These are phyloP conservation scores for Arabis alpina DNA, from an alignment of 345 rosid species.

Conservation along the genomic window DNA sequence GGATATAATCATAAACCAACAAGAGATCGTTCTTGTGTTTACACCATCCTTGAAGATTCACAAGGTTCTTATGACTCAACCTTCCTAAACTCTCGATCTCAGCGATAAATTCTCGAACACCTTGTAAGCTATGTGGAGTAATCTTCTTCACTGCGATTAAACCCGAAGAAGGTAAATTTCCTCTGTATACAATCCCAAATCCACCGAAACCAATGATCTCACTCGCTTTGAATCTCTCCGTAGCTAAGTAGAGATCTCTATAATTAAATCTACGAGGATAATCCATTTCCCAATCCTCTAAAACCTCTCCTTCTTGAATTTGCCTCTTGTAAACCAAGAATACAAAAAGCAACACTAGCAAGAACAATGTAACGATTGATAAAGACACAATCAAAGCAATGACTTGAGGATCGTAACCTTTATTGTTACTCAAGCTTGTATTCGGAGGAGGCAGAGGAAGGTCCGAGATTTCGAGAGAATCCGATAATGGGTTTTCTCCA, in stretches of 20 bases:
- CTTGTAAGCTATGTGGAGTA: slow-evolving; percentile 48
- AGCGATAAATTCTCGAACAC: slow-evolving; percentile 59
- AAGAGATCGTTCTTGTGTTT: slow-evolving; percentile 54
- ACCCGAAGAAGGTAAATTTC: slow-evolving; percentile 20
- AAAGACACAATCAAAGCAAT: slow-evolving; percentile 38
- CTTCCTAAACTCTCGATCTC: slow-evolving; percentile 67
- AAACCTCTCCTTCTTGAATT: slow-evolving; percentile 15
- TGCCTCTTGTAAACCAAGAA: slow-evolving; percentile 35
- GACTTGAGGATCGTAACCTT: slow-evolving; percentile 23
- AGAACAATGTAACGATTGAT: slow-evolving; percentile 30
- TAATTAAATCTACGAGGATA: slow-evolving; percentile 40
- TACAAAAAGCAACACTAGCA: slow-evolving; percentile 20
- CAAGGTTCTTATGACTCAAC: slow-evolving; percentile 60
- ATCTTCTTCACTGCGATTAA: slow-evolving; percentile 42
- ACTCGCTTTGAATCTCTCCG: slow-evolving; percentile 34
- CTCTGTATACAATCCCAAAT: slow-evolving; percentile 40
- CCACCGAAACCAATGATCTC: slow-evolving; percentile 40
- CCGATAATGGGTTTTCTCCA: slow-evolving; percentile 42
- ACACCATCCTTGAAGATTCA: slow-evolving; percentile 74
- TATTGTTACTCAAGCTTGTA: slow-evolving; percentile 32
- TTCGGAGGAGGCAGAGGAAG: slow-evolving; percentile 52
- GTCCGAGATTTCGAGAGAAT: slow-evolving; percentile 43
- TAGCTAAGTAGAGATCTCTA: slow-evolving; percentile 40
- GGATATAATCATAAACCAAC: slow-evolving; percentile 53
- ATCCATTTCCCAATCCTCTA: slow-evolving; percentile 45